A percentile compares a stretch with the other conserved stretches of the same genome.
These are phyloP conservation scores for Nevesoporus exiguus DNA, from an alignment of 768 basidiomycete genomes.

Conservation along the genomic window DNA sequence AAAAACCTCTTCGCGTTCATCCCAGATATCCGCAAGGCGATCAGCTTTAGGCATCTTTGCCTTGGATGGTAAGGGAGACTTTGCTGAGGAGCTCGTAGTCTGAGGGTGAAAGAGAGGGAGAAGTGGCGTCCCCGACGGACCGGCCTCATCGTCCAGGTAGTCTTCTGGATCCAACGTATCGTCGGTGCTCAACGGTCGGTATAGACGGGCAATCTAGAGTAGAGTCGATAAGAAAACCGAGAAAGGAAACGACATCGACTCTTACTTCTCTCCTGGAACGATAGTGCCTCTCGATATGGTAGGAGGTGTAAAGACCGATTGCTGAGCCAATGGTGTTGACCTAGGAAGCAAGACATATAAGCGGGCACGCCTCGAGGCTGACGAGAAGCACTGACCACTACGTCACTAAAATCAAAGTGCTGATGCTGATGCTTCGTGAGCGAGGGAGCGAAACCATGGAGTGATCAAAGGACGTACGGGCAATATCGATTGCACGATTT, in stretches of 20 bases:
- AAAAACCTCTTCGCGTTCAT: conserved; percentile 75
- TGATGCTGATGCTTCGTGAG: conserved; percentile 47
- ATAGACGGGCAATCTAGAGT: conserved; percentile 68
- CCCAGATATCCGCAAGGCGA: conserved; percentile 66
- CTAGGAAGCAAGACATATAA: conserved; percentile 36
- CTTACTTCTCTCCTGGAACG: conserved; percentile 74
- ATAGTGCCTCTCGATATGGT: conserved; percentile 70
- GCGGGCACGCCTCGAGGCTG: conserved; percentile 9
- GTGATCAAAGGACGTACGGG: conserved; percentile 45
- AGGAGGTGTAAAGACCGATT: conserved; percentile 63
- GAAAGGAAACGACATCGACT: neutral
- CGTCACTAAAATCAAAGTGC: conserved; percentile 68
- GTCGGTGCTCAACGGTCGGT: conserved; percentile 63
- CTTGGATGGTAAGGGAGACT: conserved; percentile 26
- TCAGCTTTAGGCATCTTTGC: conserved; percentile 28
- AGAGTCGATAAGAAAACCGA: neutral
- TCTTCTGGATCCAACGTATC: conserved; percentile 52
- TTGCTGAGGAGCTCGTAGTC: conserved; percentile 10
- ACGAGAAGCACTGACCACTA: conserved; percentile 48
- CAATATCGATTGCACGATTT: conserved; percentile 74
- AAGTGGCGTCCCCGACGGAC: conserved; percentile 48
- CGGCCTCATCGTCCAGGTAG: conserved; percentile 39
- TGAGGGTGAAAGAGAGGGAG: conserved; percentile 47
- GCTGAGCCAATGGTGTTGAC: conserved; percentile 76
- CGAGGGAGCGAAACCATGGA: neutral